Evolutionary conservation across 116 monocot genomes (phyloP).

Genomic region (Cymodocea nodosa): DNA sequence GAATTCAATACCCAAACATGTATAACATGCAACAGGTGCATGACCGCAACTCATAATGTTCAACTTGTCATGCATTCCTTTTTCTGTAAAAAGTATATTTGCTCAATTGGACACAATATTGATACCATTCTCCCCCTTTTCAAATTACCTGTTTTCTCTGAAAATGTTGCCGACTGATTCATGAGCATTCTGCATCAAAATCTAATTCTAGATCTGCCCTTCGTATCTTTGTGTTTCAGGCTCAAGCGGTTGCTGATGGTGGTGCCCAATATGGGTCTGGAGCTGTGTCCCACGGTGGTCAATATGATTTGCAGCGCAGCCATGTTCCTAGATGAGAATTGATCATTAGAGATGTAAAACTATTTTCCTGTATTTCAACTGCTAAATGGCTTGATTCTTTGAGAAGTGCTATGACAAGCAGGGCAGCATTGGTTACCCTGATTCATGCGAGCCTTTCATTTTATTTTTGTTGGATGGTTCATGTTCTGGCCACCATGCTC

Average conservation of each 20-base stretch:
- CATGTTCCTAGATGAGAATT: background rate
- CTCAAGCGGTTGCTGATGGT: background rate
- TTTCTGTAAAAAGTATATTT: background rate
- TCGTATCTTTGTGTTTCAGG: background rate
- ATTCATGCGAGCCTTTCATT: too few species aligned
- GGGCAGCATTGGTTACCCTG: background rate
- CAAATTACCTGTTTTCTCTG: background rate
- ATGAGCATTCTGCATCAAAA: background rate
- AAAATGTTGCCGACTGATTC: background rate
- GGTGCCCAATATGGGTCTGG: constrained; percentile 5
- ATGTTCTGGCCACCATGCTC: too few species aligned
- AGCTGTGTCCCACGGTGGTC: constrained; percentile 1
- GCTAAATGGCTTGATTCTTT: background rate
- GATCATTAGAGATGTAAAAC: too few species aligned
- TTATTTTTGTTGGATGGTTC: too few species aligned
- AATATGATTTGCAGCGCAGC: constrained; percentile 3
- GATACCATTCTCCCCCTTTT: background rate
- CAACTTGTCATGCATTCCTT: background rate
- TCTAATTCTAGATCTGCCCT: background rate
- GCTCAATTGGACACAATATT: background rate
- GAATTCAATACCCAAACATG: constrained; percentile 19
- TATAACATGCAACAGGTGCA: constrained; percentile 14
- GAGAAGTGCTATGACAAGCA: background rate
- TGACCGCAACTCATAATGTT: background rate
- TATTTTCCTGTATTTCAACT: too few species aligned